Conservation (phyloP, 257 asterid species). For the Salvia miltiorrhiza region DNA sequence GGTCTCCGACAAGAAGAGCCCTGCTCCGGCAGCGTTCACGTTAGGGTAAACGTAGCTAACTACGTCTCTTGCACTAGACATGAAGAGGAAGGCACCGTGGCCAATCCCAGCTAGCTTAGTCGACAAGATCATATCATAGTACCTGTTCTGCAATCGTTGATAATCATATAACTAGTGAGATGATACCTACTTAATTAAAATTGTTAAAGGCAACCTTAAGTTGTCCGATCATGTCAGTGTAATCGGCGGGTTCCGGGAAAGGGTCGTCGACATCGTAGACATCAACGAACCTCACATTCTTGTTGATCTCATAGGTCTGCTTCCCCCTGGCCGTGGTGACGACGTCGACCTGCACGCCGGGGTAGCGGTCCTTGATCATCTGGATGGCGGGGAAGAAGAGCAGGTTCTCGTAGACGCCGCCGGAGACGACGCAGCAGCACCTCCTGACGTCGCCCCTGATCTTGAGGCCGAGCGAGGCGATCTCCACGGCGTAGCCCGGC, state of each 20-base stretch:
- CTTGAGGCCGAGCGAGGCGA: conserved; percentile 71
- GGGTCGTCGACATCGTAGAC: conserved; percentile 63
- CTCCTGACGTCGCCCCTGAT: conserved; percentile 82
- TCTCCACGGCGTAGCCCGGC: conserved; percentile 60
- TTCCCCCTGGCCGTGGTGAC: conserved; percentile 68
- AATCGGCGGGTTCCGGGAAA: conserved; percentile 74
- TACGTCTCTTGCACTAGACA: conserved; percentile 75
- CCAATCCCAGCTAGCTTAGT: conserved; percentile 86
- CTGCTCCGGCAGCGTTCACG: conserved; percentile 85
- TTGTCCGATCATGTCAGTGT: conserved; percentile 66
- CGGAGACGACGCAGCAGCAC: conserved; percentile 74
- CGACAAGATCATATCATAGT: conserved; percentile 74
- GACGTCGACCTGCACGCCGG: conserved; percentile 75
- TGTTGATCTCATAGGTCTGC: conserved; percentile 69
- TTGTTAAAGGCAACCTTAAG: conserved; percentile 43
- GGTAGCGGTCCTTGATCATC: conserved; percentile 80
- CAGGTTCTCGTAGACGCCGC: conserved; percentile 82
- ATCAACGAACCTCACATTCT: conserved; percentile 80
- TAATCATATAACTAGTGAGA: too few species aligned
- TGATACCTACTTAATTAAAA: too few species aligned
- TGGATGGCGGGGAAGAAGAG: conserved; percentile 79
- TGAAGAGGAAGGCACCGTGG: conserved; percentile 74
- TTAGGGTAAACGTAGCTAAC: conserved; percentile 82
- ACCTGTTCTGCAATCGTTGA: conserved; percentile 52
- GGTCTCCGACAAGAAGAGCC: conserved; percentile 59